Conservation (phyloP, 1,284 basidiomycete species). For the Marasmius sp. region DNA sequence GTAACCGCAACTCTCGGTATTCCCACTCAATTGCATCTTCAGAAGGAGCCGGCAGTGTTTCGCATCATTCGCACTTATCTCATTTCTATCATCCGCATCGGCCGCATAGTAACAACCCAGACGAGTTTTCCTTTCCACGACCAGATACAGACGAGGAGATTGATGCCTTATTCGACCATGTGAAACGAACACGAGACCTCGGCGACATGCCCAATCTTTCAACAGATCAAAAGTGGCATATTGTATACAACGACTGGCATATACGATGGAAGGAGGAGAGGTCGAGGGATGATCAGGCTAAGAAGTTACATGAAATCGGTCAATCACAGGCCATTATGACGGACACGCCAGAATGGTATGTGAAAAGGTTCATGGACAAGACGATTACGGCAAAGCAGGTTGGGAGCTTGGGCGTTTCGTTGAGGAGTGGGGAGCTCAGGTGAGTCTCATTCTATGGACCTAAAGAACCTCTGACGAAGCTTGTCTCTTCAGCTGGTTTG, state of each 20-base stretch:
- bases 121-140: slow-evolving; percentile 73
- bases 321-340: slow-evolving; percentile 51
- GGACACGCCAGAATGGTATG: slow-evolving; percentile 84
- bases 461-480: neutral
- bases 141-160: slow-evolving; percentile 76
- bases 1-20: slow-evolving; percentile 60
- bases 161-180: slow-evolving; percentile 74
- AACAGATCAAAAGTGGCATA: slow-evolving; percentile 90
- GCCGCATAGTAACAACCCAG: slow-evolving; percentile 32
- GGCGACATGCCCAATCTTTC: slow-evolving; percentile 59
- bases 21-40: slow-evolving; percentile 54
- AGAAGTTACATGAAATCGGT: slow-evolving; percentile 58
- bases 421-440: slow-evolving; percentile 83
- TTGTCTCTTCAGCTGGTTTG: slow-evolving; percentile 66
- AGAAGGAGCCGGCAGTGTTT: slow-evolving; percentile 38
- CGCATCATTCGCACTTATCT: slow-evolving; percentile 56
- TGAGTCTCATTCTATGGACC: slow-evolving; percentile 35
- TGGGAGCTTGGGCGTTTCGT: slow-evolving; percentile 73
- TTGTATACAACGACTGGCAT: slow-evolving; percentile 85
- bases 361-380: slow-evolving; percentile 86
- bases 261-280: slow-evolving; percentile 77
- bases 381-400: slow-evolving; percentile 85
- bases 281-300: slow-evolving; percentile 56
- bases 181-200: slow-evolving; percentile 69
- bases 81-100: slow-evolving; percentile 51